Evolutionary conservation across 768 basidiomycete species (phyloP).

Genomic region (Trametes punicea): DNA sequence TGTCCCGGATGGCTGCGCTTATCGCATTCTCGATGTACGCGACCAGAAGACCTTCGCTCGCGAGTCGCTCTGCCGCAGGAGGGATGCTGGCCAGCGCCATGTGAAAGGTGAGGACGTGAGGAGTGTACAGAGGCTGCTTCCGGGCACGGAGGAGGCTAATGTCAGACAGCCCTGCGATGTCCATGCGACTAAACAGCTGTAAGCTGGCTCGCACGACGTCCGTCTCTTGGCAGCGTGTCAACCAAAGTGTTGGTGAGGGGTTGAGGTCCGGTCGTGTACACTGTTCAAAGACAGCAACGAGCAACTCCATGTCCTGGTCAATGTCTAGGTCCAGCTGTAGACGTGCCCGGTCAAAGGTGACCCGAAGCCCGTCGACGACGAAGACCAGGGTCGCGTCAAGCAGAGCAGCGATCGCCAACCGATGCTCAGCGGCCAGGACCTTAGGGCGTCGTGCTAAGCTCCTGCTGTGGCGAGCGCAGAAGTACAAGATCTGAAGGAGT

Average conservation of each 20-base stretch:
- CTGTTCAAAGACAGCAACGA: slow-evolving; percentile 82
- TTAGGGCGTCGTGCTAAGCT: slow-evolving; percentile 47
- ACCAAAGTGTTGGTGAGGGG: slow-evolving; percentile 70
- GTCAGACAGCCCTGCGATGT: slow-evolving; percentile 69
- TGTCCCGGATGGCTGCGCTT: slow-evolving; percentile 70
- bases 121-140: slow-evolving; percentile 67
- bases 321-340: slow-evolving; percentile 57
- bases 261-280: slow-evolving; percentile 68
- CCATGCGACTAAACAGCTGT: slow-evolving; percentile 64
- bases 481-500: slow-evolving; percentile 78
- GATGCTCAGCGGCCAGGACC: slow-evolving; percentile 55
- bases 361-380: slow-evolving; percentile 61
- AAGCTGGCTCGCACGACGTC: slow-evolving; percentile 75
- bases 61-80: slow-evolving; percentile 78
- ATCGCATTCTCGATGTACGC: slow-evolving; percentile 85
- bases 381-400: slow-evolving; percentile 62
- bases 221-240: slow-evolving; percentile 75
- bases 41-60: slow-evolving; percentile 74
- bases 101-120: slow-evolving; percentile 82
- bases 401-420: slow-evolving; percentile 54
- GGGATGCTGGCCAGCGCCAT: slow-evolving; percentile 77
- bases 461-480: slow-evolving; percentile 64
- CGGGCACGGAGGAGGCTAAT: slow-evolving; percentile 56
- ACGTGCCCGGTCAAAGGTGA: slow-evolving; percentile 64
- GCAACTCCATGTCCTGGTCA: slow-evolving; percentile 77